phyloP scores from a whole-genome alignment of 192 early-diverging fungal genomes.

The Linnemannia hyalina region DNA sequence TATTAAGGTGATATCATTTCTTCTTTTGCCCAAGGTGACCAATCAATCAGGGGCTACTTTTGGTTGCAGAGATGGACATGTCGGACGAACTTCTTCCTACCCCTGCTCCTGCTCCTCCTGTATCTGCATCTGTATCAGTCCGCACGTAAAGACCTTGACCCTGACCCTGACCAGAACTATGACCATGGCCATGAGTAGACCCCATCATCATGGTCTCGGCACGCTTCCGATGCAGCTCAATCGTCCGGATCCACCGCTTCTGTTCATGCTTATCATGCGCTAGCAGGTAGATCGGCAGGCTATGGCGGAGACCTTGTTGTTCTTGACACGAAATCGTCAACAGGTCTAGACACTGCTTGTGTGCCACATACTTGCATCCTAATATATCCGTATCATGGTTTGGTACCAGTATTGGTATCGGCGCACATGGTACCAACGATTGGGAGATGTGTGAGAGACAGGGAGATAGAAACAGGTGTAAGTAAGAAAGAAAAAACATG shows the following conservation, averaged over 20 bases:
- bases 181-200: background rate
- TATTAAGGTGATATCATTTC: too few relatives aligned
- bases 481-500: background rate
- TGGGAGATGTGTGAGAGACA: background rate
- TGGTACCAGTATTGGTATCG: background rate
- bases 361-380: constrained; percentile 56
- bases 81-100: background rate
- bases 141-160: background rate
- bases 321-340: constrained; percentile 55
- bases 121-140: background rate
- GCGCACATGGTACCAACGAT: background rate
- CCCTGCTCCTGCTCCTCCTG: background rate
- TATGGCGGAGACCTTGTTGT: constrained; percentile 54
- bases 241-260: constrained; percentile 50
- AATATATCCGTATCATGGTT: background rate
- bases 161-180: too few relatives aligned
- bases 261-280: constrained; percentile 58
- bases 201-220: constrained; percentile 17
- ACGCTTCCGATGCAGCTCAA: constrained; percentile 50
- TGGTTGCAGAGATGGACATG: background rate
- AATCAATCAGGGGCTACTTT: background rate
- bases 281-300: constrained; percentile 46
- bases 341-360: constrained; percentile 54
- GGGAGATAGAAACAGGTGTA: background rate
- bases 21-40: too few relatives aligned